These are phyloP conservation scores for Thecamonas trahens DNA, from an alignment of 78 protist genomes.

Conservation along the genomic window DNA sequence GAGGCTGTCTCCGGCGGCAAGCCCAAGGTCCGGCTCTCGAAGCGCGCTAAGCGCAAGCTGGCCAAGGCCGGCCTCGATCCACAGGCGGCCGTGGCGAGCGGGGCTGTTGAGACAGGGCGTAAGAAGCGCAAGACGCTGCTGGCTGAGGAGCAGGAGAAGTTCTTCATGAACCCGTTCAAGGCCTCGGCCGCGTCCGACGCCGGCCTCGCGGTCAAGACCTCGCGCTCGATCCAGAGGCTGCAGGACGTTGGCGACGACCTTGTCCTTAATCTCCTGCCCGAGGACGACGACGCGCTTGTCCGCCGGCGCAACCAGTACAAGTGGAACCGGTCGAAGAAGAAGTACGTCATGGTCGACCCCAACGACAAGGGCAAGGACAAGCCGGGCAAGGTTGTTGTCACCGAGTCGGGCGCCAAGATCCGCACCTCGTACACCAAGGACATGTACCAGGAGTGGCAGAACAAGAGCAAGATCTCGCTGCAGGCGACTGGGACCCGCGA, in stretches of 20 bases:
- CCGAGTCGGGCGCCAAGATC: slow-evolving; percentile 54
- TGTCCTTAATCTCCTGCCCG: no score
- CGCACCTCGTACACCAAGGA: slow-evolving; percentile 14
- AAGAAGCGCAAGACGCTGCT: not conserved
- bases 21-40: no score
- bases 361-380: slow-evolving; percentile 8
- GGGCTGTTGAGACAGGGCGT: not conserved
- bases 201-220: not conserved
- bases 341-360: slow-evolving; percentile 20
- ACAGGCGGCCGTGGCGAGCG: no score
- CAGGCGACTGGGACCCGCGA: no score
- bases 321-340: not conserved
- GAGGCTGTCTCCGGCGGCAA: no score
- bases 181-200: not conserved
- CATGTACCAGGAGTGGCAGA: slow-evolving; percentile 52
- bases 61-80: no score
- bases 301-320: not conserved
- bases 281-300: not conserved
- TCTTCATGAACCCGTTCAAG: not conserved
- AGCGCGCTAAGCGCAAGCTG: no score
- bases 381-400: slow-evolving; percentile 41
- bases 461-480: slow-evolving; percentile 26
- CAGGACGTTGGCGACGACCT: not conserved
- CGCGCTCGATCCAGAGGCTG: not conserved
- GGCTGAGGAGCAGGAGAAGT: not conserved